Conservation (phyloP, 805 yeast genomes). For the Zygosaccharomyces siamensis region DNA sequence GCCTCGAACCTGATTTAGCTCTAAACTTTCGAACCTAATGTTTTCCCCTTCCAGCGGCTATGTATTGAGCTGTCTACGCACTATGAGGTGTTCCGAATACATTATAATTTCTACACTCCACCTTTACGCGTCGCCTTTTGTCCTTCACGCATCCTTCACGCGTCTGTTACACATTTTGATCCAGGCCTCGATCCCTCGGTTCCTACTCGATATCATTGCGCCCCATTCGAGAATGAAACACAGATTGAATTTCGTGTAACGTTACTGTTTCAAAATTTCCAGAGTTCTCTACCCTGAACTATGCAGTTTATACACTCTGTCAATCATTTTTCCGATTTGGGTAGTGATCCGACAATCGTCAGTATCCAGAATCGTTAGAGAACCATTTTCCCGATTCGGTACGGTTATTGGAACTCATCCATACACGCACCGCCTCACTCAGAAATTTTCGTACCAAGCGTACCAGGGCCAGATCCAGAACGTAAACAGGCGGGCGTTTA, state of each 20-base stretch:
- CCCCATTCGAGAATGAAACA: neutral
- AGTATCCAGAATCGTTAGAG: neutral
- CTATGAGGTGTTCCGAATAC: neutral
- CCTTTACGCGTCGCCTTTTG: neutral
- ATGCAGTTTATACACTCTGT: neutral
- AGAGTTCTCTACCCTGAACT: neutral
- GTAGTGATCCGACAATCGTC: neutral
- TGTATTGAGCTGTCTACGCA: no score
- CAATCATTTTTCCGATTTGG: conserved; percentile 6
- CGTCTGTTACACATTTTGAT: neutral
- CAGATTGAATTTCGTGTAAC: neutral
- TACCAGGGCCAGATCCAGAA: conserved; percentile 3
- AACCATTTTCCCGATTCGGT: neutral
- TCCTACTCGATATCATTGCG: neutral
- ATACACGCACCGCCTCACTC: conserved; percentile 4
- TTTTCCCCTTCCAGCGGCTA: no score
- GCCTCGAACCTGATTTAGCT: no score
- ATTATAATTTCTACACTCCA: neutral
- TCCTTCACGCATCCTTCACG: neutral
- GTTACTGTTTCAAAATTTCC: no score
- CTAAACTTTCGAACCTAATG: no score
- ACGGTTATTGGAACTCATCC: conserved; percentile 1
- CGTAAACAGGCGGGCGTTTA: conserved; percentile 4
- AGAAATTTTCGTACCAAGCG: neutral
- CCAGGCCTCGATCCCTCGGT: neutral